phyloP scores from a whole-genome alignment of 2,329 filamentous ascomycete species.

The Penicillium nordicum region DNA sequence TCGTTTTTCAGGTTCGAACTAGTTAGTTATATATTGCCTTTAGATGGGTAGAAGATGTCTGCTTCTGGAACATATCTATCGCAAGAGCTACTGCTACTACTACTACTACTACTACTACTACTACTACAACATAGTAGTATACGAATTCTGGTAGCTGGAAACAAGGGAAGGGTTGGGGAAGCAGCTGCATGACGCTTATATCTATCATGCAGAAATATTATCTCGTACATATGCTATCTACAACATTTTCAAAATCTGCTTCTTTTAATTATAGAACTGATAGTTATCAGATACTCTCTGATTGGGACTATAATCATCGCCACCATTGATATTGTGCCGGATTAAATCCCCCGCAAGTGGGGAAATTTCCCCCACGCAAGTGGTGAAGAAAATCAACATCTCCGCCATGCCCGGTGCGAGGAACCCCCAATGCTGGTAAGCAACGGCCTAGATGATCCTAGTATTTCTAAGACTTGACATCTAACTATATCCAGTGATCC shows the following conservation, averaged over 20 bases:
- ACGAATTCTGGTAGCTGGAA: too few species aligned
- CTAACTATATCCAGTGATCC: slow-evolving; percentile 13
- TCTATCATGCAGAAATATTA: neutral
- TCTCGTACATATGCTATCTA: neutral
- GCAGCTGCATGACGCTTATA: neutral
- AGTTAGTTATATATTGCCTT: neutral
- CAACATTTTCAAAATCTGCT: too few species aligned
- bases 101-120: too few species aligned
- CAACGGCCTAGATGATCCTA: neutral
- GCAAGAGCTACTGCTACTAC: too few species aligned
- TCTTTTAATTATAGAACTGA: too few species aligned
- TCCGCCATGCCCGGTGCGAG: slow-evolving; percentile 9
- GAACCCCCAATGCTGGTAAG: slow-evolving; percentile 19
- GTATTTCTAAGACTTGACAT: neutral
- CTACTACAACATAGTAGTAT: too few species aligned
- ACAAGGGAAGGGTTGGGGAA: neutral
- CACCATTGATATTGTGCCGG: neutral
- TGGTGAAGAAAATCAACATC: neutral
- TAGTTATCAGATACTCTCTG: too few species aligned
- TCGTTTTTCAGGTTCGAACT: neutral
- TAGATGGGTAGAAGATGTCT: neutral
- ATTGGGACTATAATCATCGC: neutral
- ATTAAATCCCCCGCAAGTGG: slow-evolving; percentile 5
- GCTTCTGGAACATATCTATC: too few species aligned
- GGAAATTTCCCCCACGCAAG: slow-evolving; percentile 1